Base-by-base conservation (phyloP, 192 early-diverging fungal genomes). In the Podila epicladia region DNA sequence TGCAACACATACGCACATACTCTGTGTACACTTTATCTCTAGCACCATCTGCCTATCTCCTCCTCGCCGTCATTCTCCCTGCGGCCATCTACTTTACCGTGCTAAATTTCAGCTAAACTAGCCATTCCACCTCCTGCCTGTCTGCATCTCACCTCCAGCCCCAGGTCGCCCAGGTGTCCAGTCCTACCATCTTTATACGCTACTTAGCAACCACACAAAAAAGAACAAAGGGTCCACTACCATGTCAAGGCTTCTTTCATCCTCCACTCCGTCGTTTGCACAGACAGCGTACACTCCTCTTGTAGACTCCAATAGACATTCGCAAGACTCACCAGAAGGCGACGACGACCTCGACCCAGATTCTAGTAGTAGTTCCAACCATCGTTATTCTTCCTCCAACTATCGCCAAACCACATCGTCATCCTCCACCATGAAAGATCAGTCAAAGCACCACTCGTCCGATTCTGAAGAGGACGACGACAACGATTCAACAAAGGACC, bases 191-290 rank as follows among this genome's bases (percentile, higher is more conserved):
- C 9, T 2, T 22, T 17, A 55, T 31, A 19, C 26, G 2, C 59
- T 12, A 29, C 31, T 2, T 6, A 55, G 9, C 7, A 48, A 45
- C 22, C 45, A 28, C 29, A 17, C 61, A 72, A 9, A 58, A 32
- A 49, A 9, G 33, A 26, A 33, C 1, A 69, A 45, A 20, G 4
- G 45, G 15, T 19, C 11, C 19, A 4, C 24, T 33, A 29, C 67
- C 71, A 80, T 80, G 77, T 80, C 77, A 58, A 63, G 64, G 29
- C 70, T 80, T 17, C 65, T 80, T 24, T 71, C 77, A 8, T 80
- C 76, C 55, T 38, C 77, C 62, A 58, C 66, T 5, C 71, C 77
- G 15, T 69, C 69, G 31, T 80, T 67, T 63, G 50, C 58, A 13
- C 77, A 80, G 35, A 61, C 69, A 19, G 41, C 77, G 0, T 80